Conservation (phyloP, 2,329 filamentous ascomycete species). For the Pseudocercospora fuligena region DNA sequence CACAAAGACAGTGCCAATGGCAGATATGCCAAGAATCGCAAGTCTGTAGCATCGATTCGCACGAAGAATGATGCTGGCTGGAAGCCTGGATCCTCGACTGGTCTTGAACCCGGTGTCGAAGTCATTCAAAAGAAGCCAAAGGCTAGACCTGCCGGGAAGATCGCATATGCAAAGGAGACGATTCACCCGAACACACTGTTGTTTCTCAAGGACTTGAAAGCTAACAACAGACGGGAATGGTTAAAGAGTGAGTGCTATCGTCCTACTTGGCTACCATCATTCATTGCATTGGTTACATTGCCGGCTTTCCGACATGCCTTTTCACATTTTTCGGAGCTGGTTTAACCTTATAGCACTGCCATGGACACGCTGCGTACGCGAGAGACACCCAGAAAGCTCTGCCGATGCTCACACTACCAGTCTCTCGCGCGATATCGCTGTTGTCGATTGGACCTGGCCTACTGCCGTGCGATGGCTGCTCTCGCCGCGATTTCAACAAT, state of each 20-base stretch:
- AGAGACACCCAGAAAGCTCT: background rate
- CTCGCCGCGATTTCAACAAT: background rate
- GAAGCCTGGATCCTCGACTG: slow-evolving; percentile 60
- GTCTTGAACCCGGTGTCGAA: slow-evolving; percentile 63
- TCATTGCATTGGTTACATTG: background rate
- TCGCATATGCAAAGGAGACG: slow-evolving; percentile 60
- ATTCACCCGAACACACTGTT: slow-evolving; percentile 68
- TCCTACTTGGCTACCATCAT: background rate
- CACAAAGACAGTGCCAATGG: slow-evolving; percentile 42
- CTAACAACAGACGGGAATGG: slow-evolving; percentile 68
- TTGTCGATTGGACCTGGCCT: background rate
- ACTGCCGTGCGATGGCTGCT: background rate
- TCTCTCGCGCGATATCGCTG: background rate
- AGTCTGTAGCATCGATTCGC: slow-evolving; percentile 6
- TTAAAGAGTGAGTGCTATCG: slow-evolving; percentile 59
- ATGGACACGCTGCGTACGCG: background rate
- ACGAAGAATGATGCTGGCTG: slow-evolving; percentile 53
- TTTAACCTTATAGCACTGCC: background rate
- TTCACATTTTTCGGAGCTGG: background rate
- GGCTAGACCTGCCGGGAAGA: slow-evolving; percentile 63
- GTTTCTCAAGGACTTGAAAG: slow-evolving; percentile 63
- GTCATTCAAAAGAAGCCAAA: slow-evolving; percentile 68
- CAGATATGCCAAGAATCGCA: slow-evolving; percentile 30
- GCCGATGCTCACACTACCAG: background rate
- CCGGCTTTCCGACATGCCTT: background rate